Conservation (phyloP, 768 basidiomycete genomes). For the Tulasnella sp. region DNA sequence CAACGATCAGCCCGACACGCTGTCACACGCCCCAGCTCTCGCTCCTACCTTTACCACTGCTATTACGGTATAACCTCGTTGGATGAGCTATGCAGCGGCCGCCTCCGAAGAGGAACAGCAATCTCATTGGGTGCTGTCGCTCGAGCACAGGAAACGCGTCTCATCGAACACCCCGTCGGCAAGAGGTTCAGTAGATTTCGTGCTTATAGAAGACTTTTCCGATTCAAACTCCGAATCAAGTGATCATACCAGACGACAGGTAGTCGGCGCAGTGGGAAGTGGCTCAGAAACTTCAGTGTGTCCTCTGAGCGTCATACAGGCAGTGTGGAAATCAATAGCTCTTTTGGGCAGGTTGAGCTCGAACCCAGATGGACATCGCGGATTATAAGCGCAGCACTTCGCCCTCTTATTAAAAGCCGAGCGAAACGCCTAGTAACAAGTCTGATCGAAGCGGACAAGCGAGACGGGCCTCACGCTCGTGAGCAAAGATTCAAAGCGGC, state of each 20-base stretch:
- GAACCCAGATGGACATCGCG: not conserved
- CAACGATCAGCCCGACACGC: too few species aligned
- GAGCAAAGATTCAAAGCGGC: not conserved
- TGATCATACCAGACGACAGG: not conserved
- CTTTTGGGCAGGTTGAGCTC: not conserved
- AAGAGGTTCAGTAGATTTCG: not conserved
- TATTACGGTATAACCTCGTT: not conserved
- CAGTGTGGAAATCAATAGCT: not conserved
- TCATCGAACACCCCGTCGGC: not conserved
- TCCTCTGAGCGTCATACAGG: not conserved
- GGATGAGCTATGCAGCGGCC: not conserved
- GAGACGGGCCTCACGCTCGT: not conserved
- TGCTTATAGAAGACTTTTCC: not conserved
- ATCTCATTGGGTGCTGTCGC: not conserved
- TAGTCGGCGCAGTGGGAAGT: not conserved
- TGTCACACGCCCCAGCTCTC: not conserved
- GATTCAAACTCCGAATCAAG: not conserved
- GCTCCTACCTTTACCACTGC: not conserved
- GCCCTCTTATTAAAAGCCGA: not conserved
- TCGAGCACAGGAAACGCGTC: not conserved
- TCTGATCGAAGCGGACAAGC: not conserved
- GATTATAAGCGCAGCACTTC: not conserved
- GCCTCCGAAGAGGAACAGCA: not conserved
- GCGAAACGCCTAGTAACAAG: not conserved
- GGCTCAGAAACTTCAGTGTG: not conserved